Evolutionary conservation across 2,329 filamentous ascomycete genomes (phyloP).

Genomic region (Nigrospora sphaerica): DNA sequence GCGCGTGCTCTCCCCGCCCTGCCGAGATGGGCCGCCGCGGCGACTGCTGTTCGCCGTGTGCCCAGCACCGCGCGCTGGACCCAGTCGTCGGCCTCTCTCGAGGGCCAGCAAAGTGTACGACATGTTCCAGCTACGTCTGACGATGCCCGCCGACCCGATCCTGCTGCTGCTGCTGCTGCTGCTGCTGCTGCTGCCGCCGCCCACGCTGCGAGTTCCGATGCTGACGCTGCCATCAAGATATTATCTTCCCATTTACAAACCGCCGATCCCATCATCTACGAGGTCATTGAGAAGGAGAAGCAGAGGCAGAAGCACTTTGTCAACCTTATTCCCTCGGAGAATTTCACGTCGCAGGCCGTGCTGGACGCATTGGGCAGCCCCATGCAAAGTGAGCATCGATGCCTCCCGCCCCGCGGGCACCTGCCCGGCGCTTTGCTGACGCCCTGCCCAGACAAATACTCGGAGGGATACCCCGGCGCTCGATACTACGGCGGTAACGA

Average conservation of each 20-base stretch:
- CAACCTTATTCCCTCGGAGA: slow-evolving; percentile 92
- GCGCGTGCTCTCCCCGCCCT: slow-evolving; percentile 35
- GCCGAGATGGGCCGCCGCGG: slow-evolving; percentile 22
- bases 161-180: neutral
- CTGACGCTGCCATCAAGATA: slow-evolving; percentile 44
- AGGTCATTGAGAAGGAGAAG: slow-evolving; percentile 96
- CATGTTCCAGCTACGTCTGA: neutral
- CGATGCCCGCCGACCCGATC: neutral
- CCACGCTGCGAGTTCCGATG: slow-evolving; percentile 3
- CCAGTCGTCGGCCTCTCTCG: slow-evolving; percentile 40
- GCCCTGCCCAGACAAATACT: slow-evolving; percentile 75
- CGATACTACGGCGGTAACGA: slow-evolving; percentile 97
- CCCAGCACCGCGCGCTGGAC: slow-evolving; percentile 22
- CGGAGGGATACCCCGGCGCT: slow-evolving; percentile 93
- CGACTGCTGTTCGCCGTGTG: slow-evolving; percentile 6
- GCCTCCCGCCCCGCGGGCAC: slow-evolving; percentile 1
- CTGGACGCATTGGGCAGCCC: slow-evolving; percentile 87
- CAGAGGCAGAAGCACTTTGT: slow-evolving; percentile 95
- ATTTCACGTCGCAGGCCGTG: slow-evolving; percentile 90
- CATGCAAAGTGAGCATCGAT: slow-evolving; percentile 70
- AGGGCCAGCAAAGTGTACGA: slow-evolving; percentile 54
- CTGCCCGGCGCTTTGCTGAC: slow-evolving; percentile 17
- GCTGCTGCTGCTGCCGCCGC: neutral
- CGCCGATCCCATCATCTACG: slow-evolving; percentile 79
- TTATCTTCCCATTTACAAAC: slow-evolving; percentile 73